phyloP scores from a whole-genome alignment of 306 rosid genomes.

The Erythrophleum fordii region DNA sequence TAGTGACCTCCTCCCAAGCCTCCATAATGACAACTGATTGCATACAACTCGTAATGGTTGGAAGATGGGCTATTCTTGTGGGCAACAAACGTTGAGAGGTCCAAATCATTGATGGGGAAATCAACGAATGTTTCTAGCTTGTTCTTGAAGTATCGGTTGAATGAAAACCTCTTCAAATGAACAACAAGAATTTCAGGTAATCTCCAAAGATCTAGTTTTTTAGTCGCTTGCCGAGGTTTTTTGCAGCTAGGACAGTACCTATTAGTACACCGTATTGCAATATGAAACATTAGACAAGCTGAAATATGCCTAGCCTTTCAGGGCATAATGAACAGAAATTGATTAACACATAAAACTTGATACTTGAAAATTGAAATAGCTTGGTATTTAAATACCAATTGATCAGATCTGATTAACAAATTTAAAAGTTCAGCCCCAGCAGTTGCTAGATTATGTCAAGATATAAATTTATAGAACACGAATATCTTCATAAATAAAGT shows the following conservation, averaged over 20 bases:
- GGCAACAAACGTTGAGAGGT: constrained; percentile 58
- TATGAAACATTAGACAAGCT: constrained; percentile 28
- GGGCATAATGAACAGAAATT: not conserved
- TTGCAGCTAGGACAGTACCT: constrained; percentile 91
- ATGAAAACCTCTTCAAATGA: constrained; percentile 89
- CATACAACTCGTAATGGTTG: constrained; percentile 64
- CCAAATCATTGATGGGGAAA: constrained; percentile 76
- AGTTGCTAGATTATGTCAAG: constrained; percentile 4
- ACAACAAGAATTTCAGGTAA: constrained; percentile 86
- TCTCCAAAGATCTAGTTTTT: constrained; percentile 92
- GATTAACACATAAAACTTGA: constrained; percentile 20
- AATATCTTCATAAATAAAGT: constrained; percentile 28
- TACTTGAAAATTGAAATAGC: not conserved
- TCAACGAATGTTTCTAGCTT: constrained; percentile 83
- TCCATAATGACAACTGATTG: constrained; percentile 87
- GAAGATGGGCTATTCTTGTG: constrained; percentile 43
- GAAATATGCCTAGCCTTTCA: constrained; percentile 11
- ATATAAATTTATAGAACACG: constrained; percentile 19
- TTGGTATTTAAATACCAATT: not conserved
- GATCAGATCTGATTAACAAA: not conserved
- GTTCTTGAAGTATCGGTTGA: constrained; percentile 51
- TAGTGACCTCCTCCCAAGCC: constrained; percentile 87
- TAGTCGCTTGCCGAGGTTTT: constrained; percentile 76
- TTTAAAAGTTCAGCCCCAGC: not conserved
- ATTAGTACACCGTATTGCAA: constrained; percentile 32